Evolutionary conservation across 805 yeast species (phyloP), one percentile per base, ranked within the genome.

Genomic region (Spathaspora girioi): DNA sequence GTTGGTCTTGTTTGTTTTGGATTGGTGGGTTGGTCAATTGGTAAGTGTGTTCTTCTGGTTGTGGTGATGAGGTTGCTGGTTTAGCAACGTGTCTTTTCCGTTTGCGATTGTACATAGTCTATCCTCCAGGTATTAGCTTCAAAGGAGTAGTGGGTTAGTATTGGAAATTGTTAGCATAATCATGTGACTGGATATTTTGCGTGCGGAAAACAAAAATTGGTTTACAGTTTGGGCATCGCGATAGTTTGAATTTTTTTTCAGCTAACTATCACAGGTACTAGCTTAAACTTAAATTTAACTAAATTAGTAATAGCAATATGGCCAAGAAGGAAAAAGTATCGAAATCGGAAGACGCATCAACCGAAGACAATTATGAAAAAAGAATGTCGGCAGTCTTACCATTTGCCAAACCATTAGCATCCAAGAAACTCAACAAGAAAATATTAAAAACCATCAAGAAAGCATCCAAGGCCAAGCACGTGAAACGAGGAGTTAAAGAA

Each of bases 401-500:
- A 50, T 93, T 94, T 71, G 97, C 99, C 50, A 78, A 83, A 64
- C 99, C 99, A 54, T 79, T 94, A 61, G 99, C 99, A 14, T 83
- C 97, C 43, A 94, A 94, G 77, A 94, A 94, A 71, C 77, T 93
- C 67, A 94, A 94, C 78, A 94, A 94, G 75, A 94, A 93, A 73
- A 86, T 93, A 15, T 81, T 96, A 66, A 94, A 94, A 76, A 89
- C 97, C 44, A 96, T 94, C 57, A 94, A 94, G 81, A 93, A 90
- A 71, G 98, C 99, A 9, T 91, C 98, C 49, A 94, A 94, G 76
- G 96, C 97, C 57, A 94, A 94, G 76, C 97, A 93, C 71, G 97
- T 94, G 61, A 93, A 91, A 76, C 84, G 99, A 75, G 99, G 99
- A 69, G 98, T 94, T 51, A 94, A 94, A 74, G 99, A 94, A 75